Evolutionary conservation across 768 basidiomycete species (phyloP).

Genomic region (Clavaria fumosa): DNA sequence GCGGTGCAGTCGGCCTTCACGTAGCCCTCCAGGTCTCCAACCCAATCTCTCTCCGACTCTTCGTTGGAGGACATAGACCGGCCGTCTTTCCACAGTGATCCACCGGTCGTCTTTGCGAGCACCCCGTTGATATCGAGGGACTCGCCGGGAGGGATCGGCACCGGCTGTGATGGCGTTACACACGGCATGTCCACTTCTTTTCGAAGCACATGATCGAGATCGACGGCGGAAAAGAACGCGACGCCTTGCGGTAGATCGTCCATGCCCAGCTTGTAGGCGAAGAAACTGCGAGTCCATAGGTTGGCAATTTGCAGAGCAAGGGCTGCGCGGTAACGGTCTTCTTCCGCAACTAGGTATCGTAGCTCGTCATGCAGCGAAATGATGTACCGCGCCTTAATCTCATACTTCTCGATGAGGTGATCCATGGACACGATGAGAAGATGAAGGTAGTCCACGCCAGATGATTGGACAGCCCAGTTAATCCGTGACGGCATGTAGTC

Average conservation of each 20-base stretch:
- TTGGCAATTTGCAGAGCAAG: conserved; percentile 92
- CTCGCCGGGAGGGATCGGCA: conserved; percentile 76
- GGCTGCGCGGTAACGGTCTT: conserved; percentile 80
- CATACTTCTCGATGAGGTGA: conserved; percentile 63
- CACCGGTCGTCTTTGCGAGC: conserved; percentile 53
- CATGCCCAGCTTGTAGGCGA: conserved; percentile 89
- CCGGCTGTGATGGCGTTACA: conserved; percentile 82
- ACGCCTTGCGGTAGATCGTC: conserved; percentile 91
- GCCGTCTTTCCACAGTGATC: conserved; percentile 48
- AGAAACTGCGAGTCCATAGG: conserved; percentile 84
- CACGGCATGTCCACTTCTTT: conserved; percentile 97
- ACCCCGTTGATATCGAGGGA: conserved; percentile 55
- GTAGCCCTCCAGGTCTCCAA: conserved; percentile 35
- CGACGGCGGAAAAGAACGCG: conserved; percentile 95
- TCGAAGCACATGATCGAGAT: conserved; percentile 77
- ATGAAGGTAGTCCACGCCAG: conserved; percentile 96
- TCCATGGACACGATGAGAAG: conserved; percentile 93
- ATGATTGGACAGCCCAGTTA: conserved; percentile 99
- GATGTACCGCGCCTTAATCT: conserved; percentile 82
- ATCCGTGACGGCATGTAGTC: conserved; percentile 94
- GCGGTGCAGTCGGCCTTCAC: conserved; percentile 39
- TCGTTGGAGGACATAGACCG: conserved; percentile 31
- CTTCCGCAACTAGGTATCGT: conserved; percentile 80
- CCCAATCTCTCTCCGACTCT: conserved; percentile 9
- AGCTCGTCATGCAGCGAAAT: conserved; percentile 97